Evolutionary conservation across 108 stramenopile species (phyloP).

Genomic region (Mayamaea pseudoterrestris): DNA sequence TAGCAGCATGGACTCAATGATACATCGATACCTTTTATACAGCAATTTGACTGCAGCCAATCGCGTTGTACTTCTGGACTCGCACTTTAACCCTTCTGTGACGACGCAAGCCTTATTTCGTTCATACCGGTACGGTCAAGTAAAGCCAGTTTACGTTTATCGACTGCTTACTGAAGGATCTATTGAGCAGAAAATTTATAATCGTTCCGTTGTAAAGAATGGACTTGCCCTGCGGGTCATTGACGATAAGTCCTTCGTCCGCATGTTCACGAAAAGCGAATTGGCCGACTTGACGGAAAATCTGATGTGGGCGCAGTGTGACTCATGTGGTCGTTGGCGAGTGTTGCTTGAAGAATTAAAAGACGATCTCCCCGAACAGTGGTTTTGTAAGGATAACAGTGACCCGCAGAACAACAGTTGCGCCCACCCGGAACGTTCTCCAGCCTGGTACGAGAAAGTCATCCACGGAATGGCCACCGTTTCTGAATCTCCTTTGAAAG

Average conservation of each 20-base stretch:
- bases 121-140: constrained; percentile 61
- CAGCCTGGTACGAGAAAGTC: constrained; percentile 21
- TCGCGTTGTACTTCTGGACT: constrained; percentile 50
- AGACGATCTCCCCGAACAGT: constrained; percentile 15
- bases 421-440: constrained; percentile 11
- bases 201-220: constrained; percentile 44
- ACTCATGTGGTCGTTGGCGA: constrained; percentile 44
- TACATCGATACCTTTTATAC: background rate
- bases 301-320: constrained; percentile 45
- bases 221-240: constrained; percentile 45
- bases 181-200: constrained; percentile 72
- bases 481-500: no score
- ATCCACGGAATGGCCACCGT: no score
- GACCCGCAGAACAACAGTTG: constrained; percentile 15
- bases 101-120: constrained; percentile 47
- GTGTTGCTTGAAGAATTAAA: constrained; percentile 13
- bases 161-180: constrained; percentile 62
- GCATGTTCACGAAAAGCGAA: constrained; percentile 41
- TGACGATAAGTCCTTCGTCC: constrained; percentile 39
- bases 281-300: constrained; percentile 28
- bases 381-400: constrained; percentile 31
- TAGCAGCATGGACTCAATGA: background rate
- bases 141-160: constrained; percentile 51
- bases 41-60: constrained; percentile 7
- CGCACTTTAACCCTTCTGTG: constrained; percentile 55